A percentile compares a stretch with the other conserved stretches of the same genome.
phyloP scores from a whole-genome alignment of 2,329 filamentous ascomycete genomes.

The Lachnellula cervina region DNA sequence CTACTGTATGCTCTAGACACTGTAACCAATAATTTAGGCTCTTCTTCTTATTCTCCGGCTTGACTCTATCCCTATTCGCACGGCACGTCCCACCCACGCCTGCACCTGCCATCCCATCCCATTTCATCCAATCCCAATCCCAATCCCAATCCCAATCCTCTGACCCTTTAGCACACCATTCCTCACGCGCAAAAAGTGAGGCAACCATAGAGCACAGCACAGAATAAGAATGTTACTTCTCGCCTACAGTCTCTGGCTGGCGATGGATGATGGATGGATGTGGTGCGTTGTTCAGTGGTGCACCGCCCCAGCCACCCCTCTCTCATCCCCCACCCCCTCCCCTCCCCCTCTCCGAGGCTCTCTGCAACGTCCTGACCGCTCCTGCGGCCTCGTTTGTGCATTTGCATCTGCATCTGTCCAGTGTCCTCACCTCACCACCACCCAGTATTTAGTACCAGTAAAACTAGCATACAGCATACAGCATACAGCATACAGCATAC shows the following conservation, averaged over 20 bases:
- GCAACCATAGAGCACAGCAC: constrained; percentile 10
- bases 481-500: too few species aligned
- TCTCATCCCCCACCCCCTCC: not conserved
- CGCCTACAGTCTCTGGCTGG: constrained; percentile 2
- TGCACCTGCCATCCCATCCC: too few species aligned
- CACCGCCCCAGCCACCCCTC: constrained; percentile 5
- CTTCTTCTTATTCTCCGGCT: too few species aligned
- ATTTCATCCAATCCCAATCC: not conserved
- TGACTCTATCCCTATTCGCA: too few species aligned
- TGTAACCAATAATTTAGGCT: too few species aligned
- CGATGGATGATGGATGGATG: not conserved
- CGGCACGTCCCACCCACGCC: too few species aligned
- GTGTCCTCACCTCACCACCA: not conserved
- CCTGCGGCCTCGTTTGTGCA: constrained; percentile 2
- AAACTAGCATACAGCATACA: not conserved
- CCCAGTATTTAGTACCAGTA: not conserved
- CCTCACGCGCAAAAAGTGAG: constrained; percentile 9
- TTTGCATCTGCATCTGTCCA: not conserved
- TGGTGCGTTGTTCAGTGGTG: constrained; percentile 9
- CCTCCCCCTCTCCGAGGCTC: not conserved
- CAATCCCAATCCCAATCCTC: not conserved
- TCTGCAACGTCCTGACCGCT: constrained; percentile 4
- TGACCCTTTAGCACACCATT: not conserved
- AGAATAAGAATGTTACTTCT: not conserved
- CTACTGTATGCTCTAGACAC: too few species aligned